Base-by-base conservation (phyloP, 768 basidiomycete genomes). In the Gyrodon lividus region DNA sequence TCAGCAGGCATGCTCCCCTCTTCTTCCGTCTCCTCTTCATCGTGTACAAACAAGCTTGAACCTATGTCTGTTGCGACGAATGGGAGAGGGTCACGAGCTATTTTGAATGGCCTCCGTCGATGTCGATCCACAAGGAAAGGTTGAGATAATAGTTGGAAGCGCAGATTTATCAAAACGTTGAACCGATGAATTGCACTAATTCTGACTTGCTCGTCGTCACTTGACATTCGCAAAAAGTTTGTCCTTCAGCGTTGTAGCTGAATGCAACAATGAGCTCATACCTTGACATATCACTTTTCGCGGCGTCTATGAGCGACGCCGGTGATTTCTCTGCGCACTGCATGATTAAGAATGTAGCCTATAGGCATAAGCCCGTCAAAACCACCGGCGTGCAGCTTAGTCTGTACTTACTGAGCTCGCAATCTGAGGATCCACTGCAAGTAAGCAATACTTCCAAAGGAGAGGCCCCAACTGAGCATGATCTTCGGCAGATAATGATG, bases 11-110 rank as follows among this genome's bases (percentile, higher is more conserved):
- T 71, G 22, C 72, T 77, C 46, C 80, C 76, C 46, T 76, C 76
- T 40, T 68, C 60, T 31, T 81, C 80, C 14, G 76, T 75, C 0
- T 70, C 58, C 46, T 85, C 82, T 48, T 85, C 81, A 24, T 78
- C 76, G 23, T 72, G 74, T 2, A 85, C 72, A 57, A 81, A 88
- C 9, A 72, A 65, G 51, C 71, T 79, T 1, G 84, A 81, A 1
- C 89, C 89, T 40, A 89, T 83, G 57, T 90, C 87, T 0, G 86
- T 87, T 0, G 87, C 79, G 12, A 89, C 78, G 58, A 89, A 92
- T 1, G 84, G 72, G n/a, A 90, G 74, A 1, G 84, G 84, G 8
- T 76, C 79, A n/a, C 85, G 76, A n/a, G 83, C 77, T 16, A 83
- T 64, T 59, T 82, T 87, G 71, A 92, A 90, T 0, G 87, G 83